A percentile compares a stretch with the other conserved stretches of the same genome.
These are phyloP conservation scores for Gymnopilus dilepis DNA, from an alignment of 768 basidiomycete genomes.

Conservation along the genomic window DNA sequence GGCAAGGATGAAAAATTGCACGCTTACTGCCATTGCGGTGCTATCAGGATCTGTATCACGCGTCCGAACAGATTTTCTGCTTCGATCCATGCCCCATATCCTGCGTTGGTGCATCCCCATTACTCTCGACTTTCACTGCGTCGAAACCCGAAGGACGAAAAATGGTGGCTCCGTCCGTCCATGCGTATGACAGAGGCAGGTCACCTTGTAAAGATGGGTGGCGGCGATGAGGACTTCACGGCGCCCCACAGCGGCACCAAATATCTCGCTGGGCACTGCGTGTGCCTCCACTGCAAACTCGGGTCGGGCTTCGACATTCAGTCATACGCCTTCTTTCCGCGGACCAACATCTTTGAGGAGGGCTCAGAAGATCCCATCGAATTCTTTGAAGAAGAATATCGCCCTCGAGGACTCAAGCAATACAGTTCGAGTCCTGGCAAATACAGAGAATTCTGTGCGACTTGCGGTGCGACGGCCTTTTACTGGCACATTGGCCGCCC, in stretches of 20 bases:
- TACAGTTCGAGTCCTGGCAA: conserved; percentile 35
- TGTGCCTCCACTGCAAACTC: conserved; percentile 33
- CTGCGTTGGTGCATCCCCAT: conserved; percentile 31
- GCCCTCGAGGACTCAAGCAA: conserved; percentile 30
- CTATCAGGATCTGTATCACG: conserved; percentile 30
- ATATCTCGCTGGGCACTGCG: conserved; percentile 36
- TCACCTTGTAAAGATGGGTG: not conserved
- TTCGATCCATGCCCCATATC: conserved; percentile 28
- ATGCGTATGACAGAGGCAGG: conserved; percentile 6
- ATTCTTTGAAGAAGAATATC: conserved; percentile 16
- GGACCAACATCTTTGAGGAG: conserved; percentile 29
- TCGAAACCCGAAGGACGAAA: conserved; percentile 30
- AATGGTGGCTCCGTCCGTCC: conserved; percentile 35
- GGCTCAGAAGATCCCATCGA: conserved; percentile 21
- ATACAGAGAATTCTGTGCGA: conserved; percentile 35
- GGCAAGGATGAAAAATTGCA: conserved; percentile 15
- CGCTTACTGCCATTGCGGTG: conserved; percentile 34
- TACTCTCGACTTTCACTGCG: conserved; percentile 28
- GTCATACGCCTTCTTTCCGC: conserved; percentile 33
- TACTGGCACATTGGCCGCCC: conserved; percentile 30
- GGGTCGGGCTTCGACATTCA: conserved; percentile 33
- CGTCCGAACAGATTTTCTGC: conserved; percentile 29
- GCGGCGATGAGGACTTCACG: not conserved
- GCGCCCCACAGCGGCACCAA: conserved; percentile 15
- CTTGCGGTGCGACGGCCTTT: conserved; percentile 36